These are phyloP conservation scores for Sergeia podlipaevii DNA, from an alignment of 208 protist species.

Conservation along the genomic window DNA sequence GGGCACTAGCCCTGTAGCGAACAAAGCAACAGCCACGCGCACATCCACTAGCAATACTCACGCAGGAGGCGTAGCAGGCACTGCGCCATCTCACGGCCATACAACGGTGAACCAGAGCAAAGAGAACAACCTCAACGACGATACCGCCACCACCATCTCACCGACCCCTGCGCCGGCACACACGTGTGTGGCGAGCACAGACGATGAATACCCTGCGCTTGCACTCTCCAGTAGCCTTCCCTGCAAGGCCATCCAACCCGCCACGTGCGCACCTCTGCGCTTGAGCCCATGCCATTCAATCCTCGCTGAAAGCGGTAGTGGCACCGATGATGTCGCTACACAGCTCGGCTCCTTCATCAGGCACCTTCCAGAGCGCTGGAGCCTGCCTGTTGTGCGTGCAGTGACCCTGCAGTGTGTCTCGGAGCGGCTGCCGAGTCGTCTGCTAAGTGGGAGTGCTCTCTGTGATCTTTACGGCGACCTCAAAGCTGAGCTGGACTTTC, in stretches of 20 bases:
- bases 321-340: conserved; percentile 15
- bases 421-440: conserved; percentile 35
- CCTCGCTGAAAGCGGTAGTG: background rate
- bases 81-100: too few relatives aligned
- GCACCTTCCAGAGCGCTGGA: conserved; percentile 36
- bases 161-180: background rate
- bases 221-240: background rate
- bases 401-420: conserved; percentile 55
- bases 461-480: conserved; percentile 53
- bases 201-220: conserved; percentile 2
- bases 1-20: background rate
- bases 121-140: too few relatives aligned
- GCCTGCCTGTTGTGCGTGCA: conserved; percentile 34
- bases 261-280: background rate
- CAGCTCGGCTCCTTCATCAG: conserved; percentile 26
- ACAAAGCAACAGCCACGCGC: background rate
- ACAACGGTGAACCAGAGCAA: too few relatives aligned
- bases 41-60: too few relatives aligned
- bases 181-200: background rate
- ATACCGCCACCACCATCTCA: background rate
- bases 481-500: conserved; percentile 44
- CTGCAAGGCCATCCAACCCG: background rate
- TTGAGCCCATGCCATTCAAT: too few relatives aligned
- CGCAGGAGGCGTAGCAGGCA: too few relatives aligned
- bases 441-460: conserved; percentile 26